Evolutionary conservation across 306 rosid species (phyloP).

Genomic region (Chamaecrista fasciculata): DNA sequence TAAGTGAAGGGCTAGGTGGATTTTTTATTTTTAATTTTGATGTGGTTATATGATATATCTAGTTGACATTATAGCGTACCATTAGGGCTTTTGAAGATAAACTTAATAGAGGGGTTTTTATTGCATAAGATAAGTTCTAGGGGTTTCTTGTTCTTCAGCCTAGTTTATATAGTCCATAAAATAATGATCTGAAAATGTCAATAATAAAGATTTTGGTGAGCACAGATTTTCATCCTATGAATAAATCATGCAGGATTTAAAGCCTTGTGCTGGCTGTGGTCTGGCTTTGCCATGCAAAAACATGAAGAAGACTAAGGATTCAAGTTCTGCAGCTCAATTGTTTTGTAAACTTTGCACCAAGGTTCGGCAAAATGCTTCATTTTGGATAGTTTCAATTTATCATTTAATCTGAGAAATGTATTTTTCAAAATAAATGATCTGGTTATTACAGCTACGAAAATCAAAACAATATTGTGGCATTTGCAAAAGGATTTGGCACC

Average conservation of each 20-base stretch:
- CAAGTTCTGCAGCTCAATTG: conserved; percentile 42
- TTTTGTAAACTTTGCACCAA: conserved; percentile 80
- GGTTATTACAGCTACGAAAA: conserved; percentile 59
- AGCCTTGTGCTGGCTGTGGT: conserved; percentile 79
- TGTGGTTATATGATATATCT: too few relatives aligned
- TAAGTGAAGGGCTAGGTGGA: too few relatives aligned
- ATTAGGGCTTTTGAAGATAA: too few relatives aligned
- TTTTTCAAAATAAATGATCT: conserved; percentile 24
- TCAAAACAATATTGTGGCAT: conserved; percentile 96
- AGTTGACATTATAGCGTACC: too few relatives aligned
- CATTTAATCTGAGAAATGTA: conserved; percentile 10
- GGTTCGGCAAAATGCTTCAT: conserved; percentile 44
- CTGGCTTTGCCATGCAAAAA: conserved; percentile 51
- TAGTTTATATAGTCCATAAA: not conserved
- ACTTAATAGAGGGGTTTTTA: too few relatives aligned
- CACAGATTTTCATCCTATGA: conserved; percentile 27
- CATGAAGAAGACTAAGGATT: conserved; percentile 59
- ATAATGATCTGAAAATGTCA: not conserved
- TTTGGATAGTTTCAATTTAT: conserved; percentile 9
- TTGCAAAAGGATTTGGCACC: conserved; percentile 94
- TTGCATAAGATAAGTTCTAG: too few relatives aligned
- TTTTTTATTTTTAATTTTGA: too few relatives aligned
- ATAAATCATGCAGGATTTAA: conserved; percentile 59
- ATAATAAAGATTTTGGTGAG: conserved; percentile 18
- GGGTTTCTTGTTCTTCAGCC: too few relatives aligned